Evolutionary conservation across 2,329 filamentous ascomycete species (phyloP).

Genomic region (Zelopaecilomyces penicillatus): DNA sequence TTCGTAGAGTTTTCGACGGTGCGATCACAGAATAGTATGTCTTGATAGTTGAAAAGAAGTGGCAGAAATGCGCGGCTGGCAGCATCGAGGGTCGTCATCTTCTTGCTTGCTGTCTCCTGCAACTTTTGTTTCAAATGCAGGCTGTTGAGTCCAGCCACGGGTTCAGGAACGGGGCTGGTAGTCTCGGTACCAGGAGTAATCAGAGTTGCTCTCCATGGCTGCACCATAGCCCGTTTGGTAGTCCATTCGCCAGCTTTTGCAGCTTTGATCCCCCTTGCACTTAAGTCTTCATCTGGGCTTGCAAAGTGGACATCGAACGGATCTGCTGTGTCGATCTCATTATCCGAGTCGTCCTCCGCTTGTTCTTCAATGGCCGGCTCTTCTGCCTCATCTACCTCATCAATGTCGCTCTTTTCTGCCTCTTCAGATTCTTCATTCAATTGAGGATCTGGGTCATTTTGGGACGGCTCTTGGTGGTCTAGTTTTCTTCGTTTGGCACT

Average conservation of each 20-base stretch:
- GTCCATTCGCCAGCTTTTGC: slow-evolving; percentile 44
- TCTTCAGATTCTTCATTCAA: slow-evolving; percentile 33
- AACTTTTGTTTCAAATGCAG: slow-evolving; percentile 66
- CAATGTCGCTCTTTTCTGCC: slow-evolving; percentile 17
- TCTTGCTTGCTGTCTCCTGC: slow-evolving; percentile 41
- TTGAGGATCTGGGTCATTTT: slow-evolving; percentile 24
- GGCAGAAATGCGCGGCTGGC: slow-evolving; percentile 60
- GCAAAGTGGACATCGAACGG: slow-evolving; percentile 79
- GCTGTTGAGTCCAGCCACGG: slow-evolving; percentile 31
- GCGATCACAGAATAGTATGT: slow-evolving; percentile 68
- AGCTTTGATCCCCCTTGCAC: slow-evolving; percentile 45
- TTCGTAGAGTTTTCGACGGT: slow-evolving; percentile 58
- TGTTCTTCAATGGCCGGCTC: slow-evolving; percentile 16
- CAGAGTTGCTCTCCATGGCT: slow-evolving; percentile 40
- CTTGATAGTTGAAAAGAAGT: slow-evolving; percentile 72
- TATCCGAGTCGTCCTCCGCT: slow-evolving; percentile 36
- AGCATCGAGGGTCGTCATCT: slow-evolving; percentile 49
- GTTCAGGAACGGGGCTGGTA: slow-evolving; percentile 21
- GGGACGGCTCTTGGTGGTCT: slow-evolving; percentile 26
- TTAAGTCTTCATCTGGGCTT: slow-evolving; percentile 51
- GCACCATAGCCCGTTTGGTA: slow-evolving; percentile 36
- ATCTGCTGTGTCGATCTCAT: slow-evolving; percentile 50
- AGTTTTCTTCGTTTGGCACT: slow-evolving; percentile 52
- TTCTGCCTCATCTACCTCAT: slow-evolving; percentile 11
- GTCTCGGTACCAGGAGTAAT: slow-evolving; percentile 35